phyloP scores from a whole-genome alignment of 768 basidiomycete genomes.

The Leccinum aurantiacum region DNA sequence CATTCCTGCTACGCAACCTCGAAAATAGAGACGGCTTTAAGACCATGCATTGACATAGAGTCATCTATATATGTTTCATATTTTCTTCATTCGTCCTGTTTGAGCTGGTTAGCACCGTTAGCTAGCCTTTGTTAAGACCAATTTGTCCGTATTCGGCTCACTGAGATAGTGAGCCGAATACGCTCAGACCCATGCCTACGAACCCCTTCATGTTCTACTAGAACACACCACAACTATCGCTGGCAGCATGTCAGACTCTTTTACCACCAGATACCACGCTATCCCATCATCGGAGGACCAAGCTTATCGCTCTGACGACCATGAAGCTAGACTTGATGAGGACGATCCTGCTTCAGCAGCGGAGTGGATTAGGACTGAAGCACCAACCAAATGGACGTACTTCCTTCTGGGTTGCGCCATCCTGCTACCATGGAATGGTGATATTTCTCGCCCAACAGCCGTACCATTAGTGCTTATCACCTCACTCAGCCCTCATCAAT shows the following conservation, averaged over 20 bases:
- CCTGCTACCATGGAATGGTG: constrained; percentile 90
- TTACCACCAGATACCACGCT: constrained; percentile 14
- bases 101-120: background rate
- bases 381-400: constrained; percentile 58
- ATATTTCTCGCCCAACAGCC: constrained; percentile 17
- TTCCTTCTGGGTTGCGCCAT: constrained; percentile 78
- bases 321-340: background rate
- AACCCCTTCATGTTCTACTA: background rate
- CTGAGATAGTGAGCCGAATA: background rate
- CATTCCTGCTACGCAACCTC: constrained; percentile 38
- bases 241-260: constrained; percentile 12
- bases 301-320: background rate
- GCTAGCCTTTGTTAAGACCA: background rate
- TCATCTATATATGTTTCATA: background rate
- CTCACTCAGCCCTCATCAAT: constrained; percentile 73
- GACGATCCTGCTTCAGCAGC: constrained; percentile 23
- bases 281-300: constrained; percentile 24
- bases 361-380: constrained; percentile 33
- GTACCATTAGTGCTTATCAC: constrained; percentile 3
- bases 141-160: background rate
- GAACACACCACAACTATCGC: background rate
- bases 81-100: background rate
- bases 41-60: background rate
- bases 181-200: background rate
- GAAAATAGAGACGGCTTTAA: constrained; percentile 8